A percentile compares a stretch with the other conserved stretches of the same genome.
Conservation (phyloP, 208 protist species). For the Trypanosoma scelopori region DNA sequence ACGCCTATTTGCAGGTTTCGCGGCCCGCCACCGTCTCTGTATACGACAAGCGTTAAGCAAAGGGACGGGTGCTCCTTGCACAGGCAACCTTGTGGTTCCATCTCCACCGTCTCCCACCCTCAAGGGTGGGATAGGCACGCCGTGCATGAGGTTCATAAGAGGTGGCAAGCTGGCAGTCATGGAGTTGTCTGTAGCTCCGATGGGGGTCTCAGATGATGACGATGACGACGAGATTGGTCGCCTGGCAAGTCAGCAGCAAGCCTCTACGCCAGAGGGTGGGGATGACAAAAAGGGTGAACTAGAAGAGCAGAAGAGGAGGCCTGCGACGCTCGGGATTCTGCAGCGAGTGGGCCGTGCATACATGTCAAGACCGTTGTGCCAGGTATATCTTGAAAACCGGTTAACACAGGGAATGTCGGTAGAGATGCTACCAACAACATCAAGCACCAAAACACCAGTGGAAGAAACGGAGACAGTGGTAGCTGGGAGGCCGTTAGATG, state of each 20-base stretch:
- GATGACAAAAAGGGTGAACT: background rate
- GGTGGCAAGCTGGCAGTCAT: background rate
- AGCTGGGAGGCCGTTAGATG: background rate
- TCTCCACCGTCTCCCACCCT: background rate
- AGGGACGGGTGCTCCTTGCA: background rate
- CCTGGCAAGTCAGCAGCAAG: background rate
- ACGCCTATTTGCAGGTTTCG: background rate
- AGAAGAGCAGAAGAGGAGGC: background rate
- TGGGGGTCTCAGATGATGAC: no score
- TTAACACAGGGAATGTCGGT: background rate
- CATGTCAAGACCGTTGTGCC: background rate
- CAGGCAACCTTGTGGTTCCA: background rate
- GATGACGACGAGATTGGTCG: background rate
- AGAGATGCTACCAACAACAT: background rate
- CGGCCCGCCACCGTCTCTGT: background rate
- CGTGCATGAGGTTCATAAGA: background rate
- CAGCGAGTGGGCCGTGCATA: conserved; percentile 7
- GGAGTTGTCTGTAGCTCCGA: background rate
- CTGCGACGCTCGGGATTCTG: background rate
- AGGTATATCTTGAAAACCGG: background rate
- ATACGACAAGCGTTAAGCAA: background rate
- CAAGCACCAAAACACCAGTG: background rate
- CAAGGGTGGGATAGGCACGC: background rate
- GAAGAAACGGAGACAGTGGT: background rate
- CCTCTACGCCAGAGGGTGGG: background rate